phyloP scores from a whole-genome alignment of 2,329 filamentous ascomycete genomes.

The Camillea tinctor region DNA sequence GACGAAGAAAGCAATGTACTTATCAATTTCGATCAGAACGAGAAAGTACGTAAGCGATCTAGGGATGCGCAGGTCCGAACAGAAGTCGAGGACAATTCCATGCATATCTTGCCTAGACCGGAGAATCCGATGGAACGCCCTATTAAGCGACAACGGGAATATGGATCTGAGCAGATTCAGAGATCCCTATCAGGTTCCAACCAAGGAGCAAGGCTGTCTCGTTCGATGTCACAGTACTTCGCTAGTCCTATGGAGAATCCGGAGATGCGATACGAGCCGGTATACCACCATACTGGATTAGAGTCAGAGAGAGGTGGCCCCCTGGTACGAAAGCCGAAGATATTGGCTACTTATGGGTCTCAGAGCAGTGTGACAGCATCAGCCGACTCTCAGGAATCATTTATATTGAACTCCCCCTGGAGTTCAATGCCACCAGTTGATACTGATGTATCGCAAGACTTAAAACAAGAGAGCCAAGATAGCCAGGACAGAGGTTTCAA shows the following conservation, averaged over 20 bases:
- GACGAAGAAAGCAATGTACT: not conserved
- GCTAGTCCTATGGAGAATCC: not conserved
- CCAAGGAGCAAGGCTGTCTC: conserved; percentile 13
- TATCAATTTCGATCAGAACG: not conserved
- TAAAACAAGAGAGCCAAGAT: not conserved
- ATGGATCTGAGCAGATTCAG: not conserved
- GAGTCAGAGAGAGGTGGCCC: conserved; percentile 10
- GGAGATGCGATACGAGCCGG: conserved; percentile 1
- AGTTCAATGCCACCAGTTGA: not conserved
- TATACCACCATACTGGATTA: conserved; percentile 2
- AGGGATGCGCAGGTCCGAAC: not conserved
- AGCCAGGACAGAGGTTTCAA: not conserved
- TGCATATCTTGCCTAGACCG: not conserved
- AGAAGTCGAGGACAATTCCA: not conserved
- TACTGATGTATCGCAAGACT: not conserved
- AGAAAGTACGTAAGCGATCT: not conserved
- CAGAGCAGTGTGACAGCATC: not conserved
- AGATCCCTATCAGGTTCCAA: not conserved
- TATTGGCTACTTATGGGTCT: conserved; percentile 18
- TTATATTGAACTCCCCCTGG: conserved; percentile 6
- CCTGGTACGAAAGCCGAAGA: conserved; percentile 11
- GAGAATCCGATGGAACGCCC: not conserved
- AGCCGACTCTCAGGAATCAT: not conserved
- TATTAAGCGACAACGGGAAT: conserved; percentile 9
- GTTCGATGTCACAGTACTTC: conserved; percentile 21